Evolutionary conservation across 352 stramenopile species (phyloP).

Genomic region (Phytophthora pluvialis): DNA sequence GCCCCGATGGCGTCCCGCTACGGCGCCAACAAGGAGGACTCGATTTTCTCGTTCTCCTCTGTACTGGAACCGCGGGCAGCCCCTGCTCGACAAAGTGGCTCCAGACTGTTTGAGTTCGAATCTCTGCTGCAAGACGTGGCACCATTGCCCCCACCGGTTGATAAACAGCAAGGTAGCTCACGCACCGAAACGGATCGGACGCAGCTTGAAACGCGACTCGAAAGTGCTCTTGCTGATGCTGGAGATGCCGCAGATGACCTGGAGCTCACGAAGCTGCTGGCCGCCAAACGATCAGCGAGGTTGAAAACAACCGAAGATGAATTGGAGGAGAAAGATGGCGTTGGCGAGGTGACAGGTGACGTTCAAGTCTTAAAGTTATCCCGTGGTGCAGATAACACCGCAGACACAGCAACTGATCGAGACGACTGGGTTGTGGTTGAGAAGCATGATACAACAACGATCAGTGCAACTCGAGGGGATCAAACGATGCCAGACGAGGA

Average conservation of each 20-base stretch:
- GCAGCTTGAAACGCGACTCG: slow-evolving; percentile 3
- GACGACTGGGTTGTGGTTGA: slow-evolving; percentile 17
- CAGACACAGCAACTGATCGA: slow-evolving; percentile 1
- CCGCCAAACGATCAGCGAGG: slow-evolving; percentile 39
- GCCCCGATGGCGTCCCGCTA: not conserved
- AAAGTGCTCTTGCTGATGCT: not conserved
- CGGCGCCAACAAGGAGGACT: slow-evolving; percentile 10
- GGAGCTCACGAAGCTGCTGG: slow-evolving; percentile 38
- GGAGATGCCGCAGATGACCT: slow-evolving; percentile 26
- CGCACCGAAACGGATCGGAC: not conserved
- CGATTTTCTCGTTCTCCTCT: slow-evolving; percentile 42
- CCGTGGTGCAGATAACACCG: not conserved
- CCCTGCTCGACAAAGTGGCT: not conserved
- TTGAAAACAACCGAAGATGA: not conserved
- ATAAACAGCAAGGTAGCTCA: not conserved
- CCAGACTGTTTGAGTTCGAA: slow-evolving; percentile 62
- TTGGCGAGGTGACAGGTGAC: not conserved
- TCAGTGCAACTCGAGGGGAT: not conserved
- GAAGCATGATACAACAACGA: not conserved
- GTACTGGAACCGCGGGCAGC: not conserved
- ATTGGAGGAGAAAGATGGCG: not conserved
- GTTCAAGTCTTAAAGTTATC: not conserved
- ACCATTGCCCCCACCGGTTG: not conserved
- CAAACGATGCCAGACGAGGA: not conserved
- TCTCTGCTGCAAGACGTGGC: slow-evolving; percentile 45